Percentiles rank a stretch among this genome's conserved stretches.
Conservation (phyloP, 257 asterid genomes). For the Nicotiana sylvestris region DNA sequence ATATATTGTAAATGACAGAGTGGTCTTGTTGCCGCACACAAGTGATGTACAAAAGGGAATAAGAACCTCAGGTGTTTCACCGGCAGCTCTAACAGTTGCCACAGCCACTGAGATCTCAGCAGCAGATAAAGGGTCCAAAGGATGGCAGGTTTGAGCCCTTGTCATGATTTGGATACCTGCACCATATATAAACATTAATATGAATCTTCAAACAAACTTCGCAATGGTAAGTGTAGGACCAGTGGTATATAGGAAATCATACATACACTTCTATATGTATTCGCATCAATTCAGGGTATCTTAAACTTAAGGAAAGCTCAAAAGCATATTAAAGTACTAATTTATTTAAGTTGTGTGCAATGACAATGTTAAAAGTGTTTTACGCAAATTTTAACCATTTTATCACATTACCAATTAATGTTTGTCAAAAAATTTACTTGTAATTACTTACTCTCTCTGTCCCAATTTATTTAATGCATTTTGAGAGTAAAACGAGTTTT, state of each 20-base stretch:
- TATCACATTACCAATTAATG: no score
- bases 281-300: not conserved
- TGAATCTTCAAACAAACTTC: not conserved
- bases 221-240: not conserved
- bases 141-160: conserved; percentile 83
- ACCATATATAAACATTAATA: conserved; percentile 4
- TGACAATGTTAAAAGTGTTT: no score
- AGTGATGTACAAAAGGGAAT: not conserved
- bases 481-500: no score
- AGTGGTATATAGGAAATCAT: not conserved
- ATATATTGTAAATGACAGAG: not conserved
- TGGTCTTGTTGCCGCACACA: not conserved
- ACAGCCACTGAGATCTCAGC: conserved; percentile 91
- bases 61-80: conserved; percentile 94
- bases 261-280: not conserved
- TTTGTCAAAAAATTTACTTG: no score
- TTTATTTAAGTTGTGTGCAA: no score
- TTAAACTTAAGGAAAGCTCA: no score
- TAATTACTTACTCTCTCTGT: no score
- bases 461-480: no score
- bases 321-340: no score
- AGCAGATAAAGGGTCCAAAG: conserved; percentile 90
- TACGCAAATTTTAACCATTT: no score
- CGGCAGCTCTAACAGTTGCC: conserved; percentile 95
- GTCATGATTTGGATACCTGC: conserved; percentile 55